Base-by-base conservation (phyloP, 139 green algal genomes). In the Dunaliella primolecta region DNA sequence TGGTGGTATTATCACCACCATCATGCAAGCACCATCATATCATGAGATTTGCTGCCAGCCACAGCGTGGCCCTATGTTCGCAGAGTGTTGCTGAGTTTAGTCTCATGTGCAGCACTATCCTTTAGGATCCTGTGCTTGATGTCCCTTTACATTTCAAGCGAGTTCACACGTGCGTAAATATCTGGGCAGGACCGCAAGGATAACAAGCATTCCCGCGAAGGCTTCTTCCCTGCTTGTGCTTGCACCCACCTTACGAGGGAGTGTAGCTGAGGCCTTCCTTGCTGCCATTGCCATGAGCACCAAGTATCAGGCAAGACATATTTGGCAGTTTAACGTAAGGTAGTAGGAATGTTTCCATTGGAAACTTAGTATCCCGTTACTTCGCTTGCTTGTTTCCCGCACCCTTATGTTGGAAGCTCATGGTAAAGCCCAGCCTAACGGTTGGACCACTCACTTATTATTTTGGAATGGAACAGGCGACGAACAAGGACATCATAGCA, bases 271-370 rank as follows among this genome's bases (percentile, higher is more conserved):
- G 82, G 90, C 90, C 0, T 88, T 90, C 57, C 80, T 93, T 35
- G 37, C 35, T 2, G 77, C 85, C 2, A 71, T 93, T 11, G 46
- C 85, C 1, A 34, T 78, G 0, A 89, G 83, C 15, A 84, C 87
- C 31, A 93, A 93, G 36, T 93, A 91, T 81, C 90, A 93, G 86
- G 84, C 84, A 56, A 0, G 81, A n/a, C n/a, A n/a, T n/a, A 15
- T 3, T 24, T 11, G 77, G 35, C 1, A 7, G 31, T 21, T 32
- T 3, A 15, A 70, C 2, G 77, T 70, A n/a, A 23, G 3, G 33
- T 32, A 81, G 3, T 7, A 2, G 2, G 2, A 56, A 11, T 46
- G 2, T 55, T 56, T 7, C 27, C 31, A 7, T 55, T 38, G 15
- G 7, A 11, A 29, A 27, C 7, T 38, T 7, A 38, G 46, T 25